These are phyloP conservation scores for Malassezia slooffiae DNA, from an alignment of 1,284 basidiomycete genomes.

Conservation along the genomic window DNA sequence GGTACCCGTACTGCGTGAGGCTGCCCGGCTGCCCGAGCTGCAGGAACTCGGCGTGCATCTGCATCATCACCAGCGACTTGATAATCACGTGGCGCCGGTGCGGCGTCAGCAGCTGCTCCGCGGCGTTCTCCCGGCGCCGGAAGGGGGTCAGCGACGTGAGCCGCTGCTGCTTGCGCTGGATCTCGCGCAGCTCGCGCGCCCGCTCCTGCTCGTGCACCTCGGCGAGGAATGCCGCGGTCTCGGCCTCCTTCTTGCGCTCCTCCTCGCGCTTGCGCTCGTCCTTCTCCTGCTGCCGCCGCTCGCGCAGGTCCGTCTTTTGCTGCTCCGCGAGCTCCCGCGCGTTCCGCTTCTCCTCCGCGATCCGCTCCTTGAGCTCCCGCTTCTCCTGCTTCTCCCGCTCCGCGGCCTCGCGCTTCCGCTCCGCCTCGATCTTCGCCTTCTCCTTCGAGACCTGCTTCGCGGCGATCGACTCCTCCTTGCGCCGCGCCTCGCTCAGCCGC, in stretches of 20 bases:
- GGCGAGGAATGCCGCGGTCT: slow-evolving; percentile 3
- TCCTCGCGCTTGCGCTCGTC: background rate
- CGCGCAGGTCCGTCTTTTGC: slow-evolving; percentile 9
- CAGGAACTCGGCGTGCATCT: slow-evolving; percentile 37
- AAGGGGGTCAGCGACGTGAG: slow-evolving; percentile 12
- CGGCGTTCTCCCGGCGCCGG: slow-evolving; percentile 3
- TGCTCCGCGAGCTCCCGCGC: slow-evolving; percentile 1
- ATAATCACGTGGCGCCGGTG: slow-evolving; percentile 41
- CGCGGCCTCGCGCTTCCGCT: background rate
- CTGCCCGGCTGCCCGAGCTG: slow-evolving; percentile 36
- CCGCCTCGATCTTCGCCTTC: background rate
- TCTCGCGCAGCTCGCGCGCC: slow-evolving; percentile 10
- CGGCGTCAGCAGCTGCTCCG: slow-evolving; percentile 19
- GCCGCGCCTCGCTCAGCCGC: background rate
- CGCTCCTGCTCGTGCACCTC: slow-evolving; percentile 8
- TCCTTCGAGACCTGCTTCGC: background rate
- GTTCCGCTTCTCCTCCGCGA: background rate
- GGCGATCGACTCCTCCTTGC: background rate
- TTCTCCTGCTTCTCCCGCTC: background rate
- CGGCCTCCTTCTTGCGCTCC: slow-evolving; percentile 1
- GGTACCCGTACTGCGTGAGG: slow-evolving; percentile 38
- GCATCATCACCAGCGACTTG: slow-evolving; percentile 40
- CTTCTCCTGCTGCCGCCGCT: slow-evolving; percentile 5
- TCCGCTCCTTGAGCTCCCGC: slow-evolving; percentile 2
- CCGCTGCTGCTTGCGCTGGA: slow-evolving; percentile 14